Evolutionary conservation across 129 eudicot species (phyloP), one percentile per base, ranked within the genome.

Genomic region (Chrysanthemum lavandulifolium): DNA sequence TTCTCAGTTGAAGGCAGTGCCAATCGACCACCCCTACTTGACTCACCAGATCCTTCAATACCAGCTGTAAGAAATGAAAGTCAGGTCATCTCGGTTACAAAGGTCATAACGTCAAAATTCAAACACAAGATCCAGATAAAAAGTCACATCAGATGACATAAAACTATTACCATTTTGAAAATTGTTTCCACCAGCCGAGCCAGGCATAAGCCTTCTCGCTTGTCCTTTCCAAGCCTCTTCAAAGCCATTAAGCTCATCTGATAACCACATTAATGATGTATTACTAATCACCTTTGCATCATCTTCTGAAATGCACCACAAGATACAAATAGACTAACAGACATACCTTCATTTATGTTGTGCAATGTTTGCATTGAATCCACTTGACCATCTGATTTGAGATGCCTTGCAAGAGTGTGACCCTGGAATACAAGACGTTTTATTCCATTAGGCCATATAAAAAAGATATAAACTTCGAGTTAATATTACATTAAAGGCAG

Each of bases 351-450:
- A 5, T 89, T 68, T 55, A 92, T 82, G 79, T 92, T 89, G 79
- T 92, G 97, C 79, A 92, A 78, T n/a, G 77, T 80, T 81, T 92
- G 96, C 94, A 79, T 92, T 13, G 91, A 79, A 19, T 86, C 94
- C 82, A 89, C 94, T 52, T 80, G 76, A 36, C 97, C 96, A 74
- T 86, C 96, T 25, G 97, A 83, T 70, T 81, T 81, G 54, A 92
- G 83, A 65, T 89, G 86, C 84, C 96, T 85, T 52, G 89, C 48
- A 9, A 89, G 77, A 36, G 96, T 81, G 76, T 89, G 97, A 7
- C 97, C 97, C 97, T 91, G 64, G 10, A 40, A 40, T 6, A 40
- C 47, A 40, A 40, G 47, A n/a, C 47, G 47, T 7, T 40, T 40
- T 6, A 40, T 40, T 40, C 9, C 47, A 40, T 40, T 7, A 40